Evolutionary conservation across 768 basidiomycete genomes (phyloP).

Genomic region (Lyophyllum decastes): DNA sequence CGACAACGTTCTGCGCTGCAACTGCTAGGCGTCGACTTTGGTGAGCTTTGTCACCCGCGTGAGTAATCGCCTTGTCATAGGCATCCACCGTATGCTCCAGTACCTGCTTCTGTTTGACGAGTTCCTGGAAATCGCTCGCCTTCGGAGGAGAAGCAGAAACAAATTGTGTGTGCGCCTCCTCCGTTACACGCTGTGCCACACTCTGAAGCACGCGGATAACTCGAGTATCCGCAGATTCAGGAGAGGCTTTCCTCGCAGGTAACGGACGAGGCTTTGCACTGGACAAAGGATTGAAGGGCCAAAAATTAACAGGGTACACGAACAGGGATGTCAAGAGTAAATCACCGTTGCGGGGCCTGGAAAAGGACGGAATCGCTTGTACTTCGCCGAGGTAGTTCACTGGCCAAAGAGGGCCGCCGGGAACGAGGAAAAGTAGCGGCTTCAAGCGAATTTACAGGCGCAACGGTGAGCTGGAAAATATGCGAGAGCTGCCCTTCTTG

Average conservation of each 20-base stretch:
- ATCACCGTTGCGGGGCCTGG: constrained; percentile 40
- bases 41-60: constrained; percentile 49
- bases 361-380: constrained; percentile 51
- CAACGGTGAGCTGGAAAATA: constrained; percentile 71
- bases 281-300: constrained; percentile 1
- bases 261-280: constrained; percentile 30
- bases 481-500: constrained; percentile 69
- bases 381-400: constrained; percentile 44
- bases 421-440: constrained; percentile 39
- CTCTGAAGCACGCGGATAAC: constrained; percentile 78
- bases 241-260: constrained; percentile 19
- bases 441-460: constrained; percentile 56
- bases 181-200: constrained; percentile 76
- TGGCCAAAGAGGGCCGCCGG: constrained; percentile 43
- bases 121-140: constrained; percentile 55
- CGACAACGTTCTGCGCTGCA: constrained; percentile 80
- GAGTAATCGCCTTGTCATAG: constrained; percentile 62
- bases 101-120: constrained; percentile 82
- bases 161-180: constrained; percentile 69
- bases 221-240: constrained; percentile 56
- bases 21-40: constrained; percentile 64
- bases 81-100: constrained; percentile 71
- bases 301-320: background rate
- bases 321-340: background rate
- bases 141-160: constrained; percentile 52